Base-by-base conservation (phyloP, 2,329 filamentous ascomycete species). In the Verticillium zaregamsianum region DNA sequence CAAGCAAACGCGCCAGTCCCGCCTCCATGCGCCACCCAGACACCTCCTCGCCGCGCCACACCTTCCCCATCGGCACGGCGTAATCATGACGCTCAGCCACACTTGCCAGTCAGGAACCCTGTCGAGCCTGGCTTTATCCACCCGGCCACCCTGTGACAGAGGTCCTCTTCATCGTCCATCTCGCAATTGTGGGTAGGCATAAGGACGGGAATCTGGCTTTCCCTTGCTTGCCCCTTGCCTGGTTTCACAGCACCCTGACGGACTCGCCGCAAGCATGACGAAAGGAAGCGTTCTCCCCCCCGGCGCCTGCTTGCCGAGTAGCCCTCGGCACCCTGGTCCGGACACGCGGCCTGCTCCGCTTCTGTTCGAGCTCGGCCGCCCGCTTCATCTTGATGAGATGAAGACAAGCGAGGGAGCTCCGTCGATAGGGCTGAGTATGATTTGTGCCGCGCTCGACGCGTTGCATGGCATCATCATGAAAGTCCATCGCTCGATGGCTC, bases 301-400 rank as follows among this genome's bases (percentile, higher is more conserved):
- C 40, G 40, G 17, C 45, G 45, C 45, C 45, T 49, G 7, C 45
- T 23, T 49, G 45, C 45, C 45, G 45, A 9, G 8, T 20, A 20
- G 45, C 45, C 45, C 12, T 12, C 45, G 14, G 37, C 45, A 23
- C 45, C 20, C 56, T 58, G 35, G 23, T 28, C 17, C 56, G n/a
- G 56, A 58, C 56, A 58, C 56, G 56, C 56, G 56, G 56, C 56
- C 56, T 58, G 56, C 56, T 40, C 32, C 23, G 20, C 25, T 45
- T 23, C 35, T 23, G 55, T 35, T 39, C 33, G 31, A 57, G 33
- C 20, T 14, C 39, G n/a, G 35, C 25, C 35, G 31, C 23, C 39
- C 35, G 33, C 56, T 40, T 45, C 23, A 40, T 49, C 45, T 25
- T 23, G 20, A 11, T 14, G 20, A 49, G 45, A 49, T 49, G 45